Conservation (phyloP, 352 stramenopile species). For the Pythium dissotocum region DNA sequence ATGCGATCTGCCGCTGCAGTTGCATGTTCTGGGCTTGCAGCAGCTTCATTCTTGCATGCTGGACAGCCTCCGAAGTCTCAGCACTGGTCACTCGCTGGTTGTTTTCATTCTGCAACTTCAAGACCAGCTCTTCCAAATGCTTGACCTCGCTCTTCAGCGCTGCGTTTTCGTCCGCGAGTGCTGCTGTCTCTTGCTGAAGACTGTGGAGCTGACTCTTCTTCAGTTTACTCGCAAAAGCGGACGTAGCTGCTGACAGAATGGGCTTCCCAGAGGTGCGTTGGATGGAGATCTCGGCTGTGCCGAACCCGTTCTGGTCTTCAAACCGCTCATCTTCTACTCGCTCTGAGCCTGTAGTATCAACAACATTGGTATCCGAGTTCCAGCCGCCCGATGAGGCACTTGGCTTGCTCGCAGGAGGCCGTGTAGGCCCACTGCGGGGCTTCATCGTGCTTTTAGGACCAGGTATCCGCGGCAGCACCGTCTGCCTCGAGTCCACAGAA, state of each 20-base stretch:
- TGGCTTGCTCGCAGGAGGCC: not conserved
- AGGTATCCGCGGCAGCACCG: conserved; percentile 15
- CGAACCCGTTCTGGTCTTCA: conserved; percentile 7
- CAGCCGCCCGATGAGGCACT: conserved; percentile 4
- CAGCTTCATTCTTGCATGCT: conserved; percentile 35
- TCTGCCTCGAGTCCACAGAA: not conserved
- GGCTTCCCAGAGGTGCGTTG: conserved; percentile 32
- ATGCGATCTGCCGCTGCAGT: conserved; percentile 47
- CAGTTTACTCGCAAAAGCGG: conserved; percentile 37
- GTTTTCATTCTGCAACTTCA: conserved; percentile 36
- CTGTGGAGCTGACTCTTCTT: conserved; percentile 44
- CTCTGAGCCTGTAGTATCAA: not conserved
- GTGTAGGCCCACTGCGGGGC: not conserved
- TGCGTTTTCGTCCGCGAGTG: conserved; percentile 40
- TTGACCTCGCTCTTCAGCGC: conserved; percentile 47
- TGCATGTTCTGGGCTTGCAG: conserved; percentile 65
- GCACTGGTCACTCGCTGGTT: not conserved
- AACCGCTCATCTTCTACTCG: conserved; percentile 12
- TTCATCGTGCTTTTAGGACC: conserved; percentile 4
- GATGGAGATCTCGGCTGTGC: conserved; percentile 32
- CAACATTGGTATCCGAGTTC: conserved; percentile 24
- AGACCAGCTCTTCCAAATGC: conserved; percentile 45
- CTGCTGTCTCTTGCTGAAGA: conserved; percentile 45
- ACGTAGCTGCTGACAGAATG: conserved; percentile 10
- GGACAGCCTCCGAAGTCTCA: not conserved